Conservation (phyloP, 1,139 yeast genomes). For the Suhomyces wounanorum region DNA sequence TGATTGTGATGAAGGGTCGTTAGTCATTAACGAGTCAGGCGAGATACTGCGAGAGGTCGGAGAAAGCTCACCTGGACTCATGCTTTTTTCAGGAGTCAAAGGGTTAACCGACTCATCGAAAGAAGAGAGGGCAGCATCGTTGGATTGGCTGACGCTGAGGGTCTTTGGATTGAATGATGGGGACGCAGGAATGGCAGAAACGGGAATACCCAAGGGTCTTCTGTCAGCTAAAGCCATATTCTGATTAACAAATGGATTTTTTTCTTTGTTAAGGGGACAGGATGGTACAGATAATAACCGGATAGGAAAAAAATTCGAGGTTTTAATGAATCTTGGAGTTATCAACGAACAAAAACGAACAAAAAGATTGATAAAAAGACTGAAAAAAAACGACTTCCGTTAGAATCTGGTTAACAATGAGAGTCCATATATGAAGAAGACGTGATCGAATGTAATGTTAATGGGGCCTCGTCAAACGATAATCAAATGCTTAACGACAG, state of each 20-base stretch:
- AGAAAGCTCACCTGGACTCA: slow-evolving; percentile 33
- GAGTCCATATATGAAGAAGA: slow-evolving; percentile 12
- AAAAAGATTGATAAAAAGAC: slow-evolving; percentile 15
- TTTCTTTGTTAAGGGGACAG: slow-evolving; percentile 6
- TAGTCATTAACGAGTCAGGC: slow-evolving; percentile 46
- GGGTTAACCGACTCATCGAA: slow-evolving; percentile 13
- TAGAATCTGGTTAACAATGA: slow-evolving; percentile 10
- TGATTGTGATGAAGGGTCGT: slow-evolving; percentile 20
- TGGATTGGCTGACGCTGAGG: slow-evolving; percentile 23
- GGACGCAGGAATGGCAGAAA: slow-evolving; percentile 41
- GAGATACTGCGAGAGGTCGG: slow-evolving; percentile 47
- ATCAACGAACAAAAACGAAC: slow-evolving; percentile 11
- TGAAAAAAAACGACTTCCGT: slow-evolving; percentile 16
- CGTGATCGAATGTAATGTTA: neutral
- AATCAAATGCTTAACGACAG: slow-evolving; percentile 9
- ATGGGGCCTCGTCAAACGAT: slow-evolving; percentile 5
- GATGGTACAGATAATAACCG: slow-evolving; percentile 10
- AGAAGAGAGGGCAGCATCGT: slow-evolving; percentile 2
- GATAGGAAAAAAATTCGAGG: slow-evolving; percentile 14
- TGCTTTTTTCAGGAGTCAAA: slow-evolving; percentile 26
- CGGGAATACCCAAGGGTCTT: slow-evolving; percentile 54
- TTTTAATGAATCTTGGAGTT: slow-evolving; percentile 7
- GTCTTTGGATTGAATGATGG: slow-evolving; percentile 50
- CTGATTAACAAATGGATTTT: slow-evolving; percentile 3
- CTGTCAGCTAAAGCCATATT: slow-evolving; percentile 59